These are phyloP conservation scores for Ceratobasidium sp. DNA, from an alignment of 1,284 basidiomycete genomes.

Conservation along the genomic window DNA sequence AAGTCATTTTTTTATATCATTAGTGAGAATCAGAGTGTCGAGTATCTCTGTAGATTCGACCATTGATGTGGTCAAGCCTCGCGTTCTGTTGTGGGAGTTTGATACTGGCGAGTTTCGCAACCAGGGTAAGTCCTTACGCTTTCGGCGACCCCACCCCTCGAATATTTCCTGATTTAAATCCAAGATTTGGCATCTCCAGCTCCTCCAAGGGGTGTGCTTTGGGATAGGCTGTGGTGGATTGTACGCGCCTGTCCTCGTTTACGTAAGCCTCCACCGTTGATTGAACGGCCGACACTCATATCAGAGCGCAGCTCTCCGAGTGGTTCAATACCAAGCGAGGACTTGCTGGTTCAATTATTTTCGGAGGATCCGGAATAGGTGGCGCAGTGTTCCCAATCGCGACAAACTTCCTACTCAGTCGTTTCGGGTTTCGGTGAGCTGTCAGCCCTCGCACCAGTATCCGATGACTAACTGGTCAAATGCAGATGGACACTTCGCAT, in stretches of 20 bases:
- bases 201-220: slow-evolving; percentile 43
- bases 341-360: slow-evolving; percentile 45
- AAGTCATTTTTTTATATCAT: background rate
- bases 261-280: slow-evolving; percentile 17
- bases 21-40: no score
- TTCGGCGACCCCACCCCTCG: background rate
- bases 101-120: slow-evolving; percentile 45
- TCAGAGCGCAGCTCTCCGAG: slow-evolving; percentile 41
- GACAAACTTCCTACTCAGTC: slow-evolving; percentile 44
- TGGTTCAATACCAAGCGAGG: slow-evolving; percentile 45
- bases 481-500: slow-evolving; percentile 45
- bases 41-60: background rate
- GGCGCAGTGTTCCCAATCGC: slow-evolving; percentile 48
- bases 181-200: slow-evolving; percentile 43
- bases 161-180: background rate
- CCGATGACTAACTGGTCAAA: background rate
- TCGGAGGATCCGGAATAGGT: slow-evolving; percentile 48
- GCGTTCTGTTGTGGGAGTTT: slow-evolving; percentile 40
- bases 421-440: slow-evolving; percentile 49
- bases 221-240: slow-evolving; percentile 40
- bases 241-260: slow-evolving; percentile 46
- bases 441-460: slow-evolving; percentile 1
- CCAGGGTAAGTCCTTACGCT: slow-evolving; percentile 32
- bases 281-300: background rate
- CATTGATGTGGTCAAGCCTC: slow-evolving; percentile 37